Conservation (phyloP, 495 filamentous ascomycete species). For the Cercophora newfieldiana region DNA sequence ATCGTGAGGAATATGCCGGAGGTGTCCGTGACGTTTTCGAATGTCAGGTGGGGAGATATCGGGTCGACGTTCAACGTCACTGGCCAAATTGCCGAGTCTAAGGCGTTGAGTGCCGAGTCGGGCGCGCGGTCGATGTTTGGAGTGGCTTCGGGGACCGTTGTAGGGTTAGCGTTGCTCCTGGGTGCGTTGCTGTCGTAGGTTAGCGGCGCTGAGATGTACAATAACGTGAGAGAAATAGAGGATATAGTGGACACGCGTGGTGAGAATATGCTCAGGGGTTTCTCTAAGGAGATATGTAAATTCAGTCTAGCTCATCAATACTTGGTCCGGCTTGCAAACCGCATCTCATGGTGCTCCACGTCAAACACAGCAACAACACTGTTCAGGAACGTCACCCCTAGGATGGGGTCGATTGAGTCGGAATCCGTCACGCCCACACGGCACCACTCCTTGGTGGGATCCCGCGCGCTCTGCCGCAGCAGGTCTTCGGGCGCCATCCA, state of each 20-base stretch:
- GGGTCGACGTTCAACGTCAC: slow-evolving; percentile 49
- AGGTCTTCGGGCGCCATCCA: slow-evolving; percentile 56
- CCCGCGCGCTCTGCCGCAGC: slow-evolving; percentile 44
- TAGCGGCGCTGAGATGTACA: background rate
- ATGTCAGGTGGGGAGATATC: slow-evolving; percentile 66
- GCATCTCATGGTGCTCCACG: slow-evolving; percentile 45
- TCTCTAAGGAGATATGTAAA: too few relatives aligned
- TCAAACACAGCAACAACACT: slow-evolving; percentile 64
- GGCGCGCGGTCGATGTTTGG: background rate
- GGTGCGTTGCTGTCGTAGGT: background rate
- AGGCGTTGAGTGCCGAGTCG: background rate
- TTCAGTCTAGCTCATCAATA: slow-evolving; percentile 13
- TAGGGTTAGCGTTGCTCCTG: background rate
- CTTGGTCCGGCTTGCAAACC: slow-evolving; percentile 29
- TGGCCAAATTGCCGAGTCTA: background rate
- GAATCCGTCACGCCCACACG: slow-evolving; percentile 44
- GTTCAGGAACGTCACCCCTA: slow-evolving; percentile 62
- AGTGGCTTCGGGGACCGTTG: background rate
- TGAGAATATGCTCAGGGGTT: background rate
- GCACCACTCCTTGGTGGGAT: slow-evolving; percentile 41
- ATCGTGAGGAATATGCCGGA: slow-evolving; percentile 49
- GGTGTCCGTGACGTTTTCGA: slow-evolving; percentile 58
- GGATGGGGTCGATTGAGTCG: slow-evolving; percentile 44
- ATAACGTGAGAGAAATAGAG: background rate
- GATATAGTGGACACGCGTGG: background rate